Evolutionary conservation across 345 rosid genomes (phyloP).

Genomic region (Citropsis articulata): DNA sequence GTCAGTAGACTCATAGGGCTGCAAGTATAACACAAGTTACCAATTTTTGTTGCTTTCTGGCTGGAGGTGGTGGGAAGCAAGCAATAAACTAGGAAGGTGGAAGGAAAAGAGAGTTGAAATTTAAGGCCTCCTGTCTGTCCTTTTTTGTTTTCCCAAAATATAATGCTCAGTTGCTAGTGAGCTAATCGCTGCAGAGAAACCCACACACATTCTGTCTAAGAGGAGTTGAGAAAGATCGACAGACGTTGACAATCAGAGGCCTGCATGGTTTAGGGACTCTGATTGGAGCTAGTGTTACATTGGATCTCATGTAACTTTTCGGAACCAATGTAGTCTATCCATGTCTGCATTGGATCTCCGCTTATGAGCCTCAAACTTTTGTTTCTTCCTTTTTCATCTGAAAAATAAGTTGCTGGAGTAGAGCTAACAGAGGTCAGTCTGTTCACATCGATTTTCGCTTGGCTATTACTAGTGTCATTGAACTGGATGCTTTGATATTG

Average conservation of each 20-base stretch:
- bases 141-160: slow-evolving; percentile 13
- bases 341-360: background rate
- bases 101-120: background rate
- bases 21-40: background rate
- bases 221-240: slow-evolving; percentile 28
- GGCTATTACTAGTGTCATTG: slow-evolving; percentile 44
- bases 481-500: slow-evolving; percentile 33
- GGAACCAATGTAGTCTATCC: background rate
- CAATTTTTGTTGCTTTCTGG: background rate
- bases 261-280: background rate
- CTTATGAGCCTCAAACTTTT: background rate
- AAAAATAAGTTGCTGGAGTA: background rate
- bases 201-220: background rate
- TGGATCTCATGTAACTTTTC: background rate
- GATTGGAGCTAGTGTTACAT: slow-evolving; percentile 18
- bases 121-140: background rate
- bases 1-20: background rate
- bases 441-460: slow-evolving; percentile 26
- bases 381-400: background rate
- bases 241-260: slow-evolving; percentile 10
- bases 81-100: background rate
- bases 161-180: background rate
- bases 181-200: background rate
- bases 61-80: background rate
- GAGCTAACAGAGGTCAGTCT: background rate